Evolutionary conservation across 371 early-diverging fungal genomes (phyloP).

Genomic region (Syncephalastrum racemosum): DNA sequence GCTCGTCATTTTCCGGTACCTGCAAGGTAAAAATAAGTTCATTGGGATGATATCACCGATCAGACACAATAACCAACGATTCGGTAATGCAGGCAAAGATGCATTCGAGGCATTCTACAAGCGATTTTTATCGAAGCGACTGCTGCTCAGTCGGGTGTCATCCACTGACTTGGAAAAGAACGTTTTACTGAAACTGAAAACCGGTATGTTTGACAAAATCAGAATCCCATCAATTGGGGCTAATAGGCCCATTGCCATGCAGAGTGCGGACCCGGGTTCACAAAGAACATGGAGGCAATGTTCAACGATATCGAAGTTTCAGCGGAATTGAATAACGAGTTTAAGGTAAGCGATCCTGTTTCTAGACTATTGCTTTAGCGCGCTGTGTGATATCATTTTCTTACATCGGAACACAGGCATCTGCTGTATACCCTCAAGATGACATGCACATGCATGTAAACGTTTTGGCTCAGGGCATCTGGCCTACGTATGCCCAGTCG

Average conservation of each 20-base stretch:
- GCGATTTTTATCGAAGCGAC: conserved; percentile 83
- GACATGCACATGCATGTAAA: conserved; percentile 72
- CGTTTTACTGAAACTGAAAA: conserved; percentile 80
- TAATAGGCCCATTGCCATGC: conserved; percentile 4
- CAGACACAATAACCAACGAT: conserved; percentile 2
- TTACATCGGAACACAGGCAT: background rate
- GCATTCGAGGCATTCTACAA: conserved; percentile 96
- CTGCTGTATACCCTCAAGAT: conserved; percentile 40
- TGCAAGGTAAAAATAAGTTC: conserved; percentile 57
- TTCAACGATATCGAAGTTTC: conserved; percentile 88
- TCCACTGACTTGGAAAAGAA: conserved; percentile 83
- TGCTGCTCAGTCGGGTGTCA: conserved; percentile 74
- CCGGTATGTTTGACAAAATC: conserved; percentile 40
- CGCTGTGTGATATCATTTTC: background rate
- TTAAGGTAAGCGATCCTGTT: conserved; percentile 46
- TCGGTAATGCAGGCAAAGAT: conserved; percentile 68
- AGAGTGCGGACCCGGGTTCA: conserved; percentile 91
- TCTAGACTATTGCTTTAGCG: background rate
- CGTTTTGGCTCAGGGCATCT: conserved; percentile 83
- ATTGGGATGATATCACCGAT: background rate
- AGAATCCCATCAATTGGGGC: background rate
- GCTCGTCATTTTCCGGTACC: conserved; percentile 83
- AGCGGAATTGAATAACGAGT: conserved; percentile 58
- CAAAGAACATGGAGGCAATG: conserved; percentile 91
- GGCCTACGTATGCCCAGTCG: conserved; percentile 85